Evolutionary conservation across 2,329 filamentous ascomycete genomes (phyloP).

Genomic region (Arachnomyces sp.): DNA sequence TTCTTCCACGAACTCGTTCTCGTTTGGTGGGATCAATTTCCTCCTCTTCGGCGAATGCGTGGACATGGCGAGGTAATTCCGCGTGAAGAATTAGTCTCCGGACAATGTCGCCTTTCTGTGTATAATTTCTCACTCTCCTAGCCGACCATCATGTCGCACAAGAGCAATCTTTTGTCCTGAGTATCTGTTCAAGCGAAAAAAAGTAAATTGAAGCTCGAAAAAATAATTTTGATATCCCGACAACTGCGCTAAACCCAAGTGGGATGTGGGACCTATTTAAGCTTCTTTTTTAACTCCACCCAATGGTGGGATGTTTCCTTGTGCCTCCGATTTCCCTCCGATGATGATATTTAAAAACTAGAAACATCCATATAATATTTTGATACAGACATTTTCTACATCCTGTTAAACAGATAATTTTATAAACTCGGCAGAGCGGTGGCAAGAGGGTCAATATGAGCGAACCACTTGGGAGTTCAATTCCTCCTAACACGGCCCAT

Average conservation of each 20-base stretch:
- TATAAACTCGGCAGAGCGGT: not conserved
- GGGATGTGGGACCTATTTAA: not conserved
- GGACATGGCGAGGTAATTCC: constrained; percentile 25
- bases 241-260: constrained; percentile 6
- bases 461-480: constrained; percentile 55
- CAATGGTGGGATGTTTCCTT: constrained; percentile 1
- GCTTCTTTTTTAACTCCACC: constrained; percentile 1
- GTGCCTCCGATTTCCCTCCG: not conserved
- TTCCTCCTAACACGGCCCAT: constrained; percentile 70
- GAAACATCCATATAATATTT: too few species aligned
- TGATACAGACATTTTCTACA: too few species aligned
- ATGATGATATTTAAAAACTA: not conserved
- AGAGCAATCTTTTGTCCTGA: too few species aligned
- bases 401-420: too few species aligned
- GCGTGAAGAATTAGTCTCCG: too few species aligned
- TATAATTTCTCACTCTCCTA: too few species aligned
- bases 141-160: too few species aligned
- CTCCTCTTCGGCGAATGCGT: constrained; percentile 36
- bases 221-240: constrained; percentile 1
- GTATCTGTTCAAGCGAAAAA: too few species aligned
- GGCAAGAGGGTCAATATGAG: constrained; percentile 21
- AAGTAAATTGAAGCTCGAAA: too few species aligned
- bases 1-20: constrained; percentile 9
- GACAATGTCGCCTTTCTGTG: too few species aligned
- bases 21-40: constrained; percentile 35